Evolutionary conservation across 108 stramenopile genomes (phyloP), one percentile per base, ranked within the genome.

Genomic region (Nitzschia sp.): DNA sequence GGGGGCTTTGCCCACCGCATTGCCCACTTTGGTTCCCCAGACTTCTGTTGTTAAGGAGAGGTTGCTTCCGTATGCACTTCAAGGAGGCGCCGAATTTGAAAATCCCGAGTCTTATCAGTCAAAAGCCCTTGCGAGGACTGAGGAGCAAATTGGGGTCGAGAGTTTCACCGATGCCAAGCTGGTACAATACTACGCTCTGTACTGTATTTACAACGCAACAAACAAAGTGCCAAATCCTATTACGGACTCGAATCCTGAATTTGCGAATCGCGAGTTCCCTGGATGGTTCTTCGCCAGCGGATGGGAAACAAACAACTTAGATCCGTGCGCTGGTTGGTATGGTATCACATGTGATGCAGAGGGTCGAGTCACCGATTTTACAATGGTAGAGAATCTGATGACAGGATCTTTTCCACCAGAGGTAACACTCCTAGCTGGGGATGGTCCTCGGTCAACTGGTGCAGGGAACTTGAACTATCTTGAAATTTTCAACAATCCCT

Each of bases 401-500:
- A 75, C 70, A 21, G 80, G 80, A 26, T 8, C 28, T 0, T 75
- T 75, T 27, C 80, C 80, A n/a, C 59, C 59, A 6, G 80, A 81
- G 49, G 24, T 81, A 29, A 34, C 33, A 11, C 60, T 71, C 38
- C 56, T 81, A 18, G 42, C 70, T 32, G 59, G 51, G 28, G 74
- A 75, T 55, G 67, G 64, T 36, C 53, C 36, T 1, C 57, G 26
- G 48, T 57, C 66, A 17, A 75, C 74, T 57, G 74, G 70, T 23
- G 74, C 65, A 27, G 80, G 80, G 26, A 64, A 64, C 27, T 62
- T 81, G 32, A 66, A 54, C 30, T 59, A 54, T 30, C 29, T 81
- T 29, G 80, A 75, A 17, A 18, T 72, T 9, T 81, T 55, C 75
- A 28, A 46, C 19, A 76, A 76, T 48, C 45, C 48, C 21, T 56